Percentiles rank a stretch among this genome's conserved stretches.
Evolutionary conservation across 805 yeast species (phyloP).

Genomic region (Barnettozyma salicaria): DNA sequence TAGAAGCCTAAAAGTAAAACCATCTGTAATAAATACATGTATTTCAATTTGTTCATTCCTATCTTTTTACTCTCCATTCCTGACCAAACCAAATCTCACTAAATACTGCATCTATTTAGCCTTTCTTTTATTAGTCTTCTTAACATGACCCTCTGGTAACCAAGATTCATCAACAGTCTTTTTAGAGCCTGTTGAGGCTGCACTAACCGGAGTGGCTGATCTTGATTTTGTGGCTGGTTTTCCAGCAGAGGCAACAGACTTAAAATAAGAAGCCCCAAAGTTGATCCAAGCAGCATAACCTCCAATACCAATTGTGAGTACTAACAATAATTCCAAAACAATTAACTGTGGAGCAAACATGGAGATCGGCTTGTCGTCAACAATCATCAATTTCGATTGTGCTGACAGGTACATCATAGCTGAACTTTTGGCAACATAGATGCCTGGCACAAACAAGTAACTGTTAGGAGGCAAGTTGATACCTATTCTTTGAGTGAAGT

Average conservation of each 20-base stretch:
- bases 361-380: slow-evolving; percentile 63
- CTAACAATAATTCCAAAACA: slow-evolving; percentile 50
- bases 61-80: too few relatives aligned
- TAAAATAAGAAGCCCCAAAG: slow-evolving; percentile 43
- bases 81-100: too few relatives aligned
- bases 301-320: slow-evolving; percentile 41
- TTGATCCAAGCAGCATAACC: slow-evolving; percentile 42
- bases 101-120: slow-evolving; percentile 16
- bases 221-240: slow-evolving; percentile 12
- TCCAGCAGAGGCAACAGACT: slow-evolving; percentile 25
- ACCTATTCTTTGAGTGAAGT: slow-evolving; percentile 54
- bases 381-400: slow-evolving; percentile 48
- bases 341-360: slow-evolving; percentile 68
- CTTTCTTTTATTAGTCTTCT: slow-evolving; percentile 30
- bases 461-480: slow-evolving; percentile 52
- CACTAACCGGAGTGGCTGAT: slow-evolving; percentile 11
- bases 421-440: slow-evolving; percentile 47
- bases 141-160: slow-evolving; percentile 53
- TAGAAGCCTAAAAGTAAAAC: slow-evolving; percentile 41
- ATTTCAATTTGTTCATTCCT: too few relatives aligned
- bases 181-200: slow-evolving; percentile 25
- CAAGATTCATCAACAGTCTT: slow-evolving; percentile 42
- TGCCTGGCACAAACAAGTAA: slow-evolving; percentile 54
- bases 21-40: too few relatives aligned
- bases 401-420: slow-evolving; percentile 50